Conservation (phyloP, 257 asterid genomes). For the Agastache rugosa region DNA sequence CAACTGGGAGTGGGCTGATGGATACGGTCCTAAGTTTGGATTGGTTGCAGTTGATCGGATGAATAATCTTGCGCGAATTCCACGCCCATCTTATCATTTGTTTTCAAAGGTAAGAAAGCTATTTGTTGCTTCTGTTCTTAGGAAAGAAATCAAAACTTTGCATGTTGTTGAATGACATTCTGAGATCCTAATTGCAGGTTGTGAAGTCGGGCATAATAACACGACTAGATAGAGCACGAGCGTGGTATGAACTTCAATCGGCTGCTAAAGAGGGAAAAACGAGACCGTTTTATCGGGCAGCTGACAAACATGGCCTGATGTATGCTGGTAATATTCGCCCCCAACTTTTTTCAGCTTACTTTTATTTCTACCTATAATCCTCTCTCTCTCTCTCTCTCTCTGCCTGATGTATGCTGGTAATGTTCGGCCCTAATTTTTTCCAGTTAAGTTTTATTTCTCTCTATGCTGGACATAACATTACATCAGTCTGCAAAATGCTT, state of each 20-base stretch:
- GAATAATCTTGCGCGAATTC: slow-evolving; percentile 75
- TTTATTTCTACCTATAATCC: not conserved
- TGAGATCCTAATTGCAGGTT: slow-evolving; percentile 54
- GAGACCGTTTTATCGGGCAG: slow-evolving; percentile 86
- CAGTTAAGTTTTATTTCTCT: too few species aligned
- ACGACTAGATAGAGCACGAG: slow-evolving; percentile 63
- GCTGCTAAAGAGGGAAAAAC: slow-evolving; percentile 74
- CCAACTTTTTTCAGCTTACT: not conserved
- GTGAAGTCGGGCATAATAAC: slow-evolving; percentile 79
- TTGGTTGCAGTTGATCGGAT: slow-evolving; percentile 86
- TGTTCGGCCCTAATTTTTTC: too few species aligned
- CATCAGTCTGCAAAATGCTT: too few species aligned
- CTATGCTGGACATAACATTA: too few species aligned
- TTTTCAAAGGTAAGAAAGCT: slow-evolving; percentile 61
- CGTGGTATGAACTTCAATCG: slow-evolving; percentile 76
- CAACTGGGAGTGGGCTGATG: slow-evolving; percentile 99
- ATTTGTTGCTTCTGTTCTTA: slow-evolving; percentile 1
- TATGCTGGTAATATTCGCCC: slow-evolving; percentile 73
- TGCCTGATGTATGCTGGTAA: too few species aligned
- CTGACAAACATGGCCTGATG: slow-evolving; percentile 78
- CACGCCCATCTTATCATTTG: slow-evolving; percentile 84
- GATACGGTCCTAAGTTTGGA: slow-evolving; percentile 98
- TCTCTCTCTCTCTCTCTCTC: too few species aligned
- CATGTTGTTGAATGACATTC: not conserved
- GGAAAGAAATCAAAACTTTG: not conserved